Evolutionary conservation across 148 eudicot genomes (phyloP).

Genomic region (Vaccinium vitisidaea): DNA sequence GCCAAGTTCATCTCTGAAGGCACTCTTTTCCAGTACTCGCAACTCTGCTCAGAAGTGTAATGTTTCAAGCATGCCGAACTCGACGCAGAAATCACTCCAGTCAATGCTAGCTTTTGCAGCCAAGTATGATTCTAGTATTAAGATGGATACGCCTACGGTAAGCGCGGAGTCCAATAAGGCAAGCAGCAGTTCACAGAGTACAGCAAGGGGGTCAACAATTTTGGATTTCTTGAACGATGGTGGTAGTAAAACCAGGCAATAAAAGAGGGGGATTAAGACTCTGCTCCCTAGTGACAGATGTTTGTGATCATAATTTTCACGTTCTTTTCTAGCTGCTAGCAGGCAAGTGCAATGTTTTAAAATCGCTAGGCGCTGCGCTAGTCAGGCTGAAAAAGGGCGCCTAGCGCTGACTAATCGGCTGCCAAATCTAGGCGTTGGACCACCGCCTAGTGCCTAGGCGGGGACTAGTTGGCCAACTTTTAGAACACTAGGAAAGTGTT

Average conservation of each 20-base stretch:
- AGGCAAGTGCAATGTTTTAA: neutral
- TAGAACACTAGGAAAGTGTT: neutral
- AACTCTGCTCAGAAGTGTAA: constrained; percentile 24
- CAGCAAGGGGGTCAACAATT: constrained; percentile 26
- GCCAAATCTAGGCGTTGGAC: no score
- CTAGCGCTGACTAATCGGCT: no score
- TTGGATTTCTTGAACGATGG: constrained; percentile 29
- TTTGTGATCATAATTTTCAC: neutral
- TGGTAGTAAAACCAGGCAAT: constrained; percentile 12
- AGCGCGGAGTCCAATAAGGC: constrained; percentile 8
- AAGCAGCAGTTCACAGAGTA: constrained; percentile 20
- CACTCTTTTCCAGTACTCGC: constrained; percentile 18
- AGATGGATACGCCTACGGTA: constrained; percentile 25
- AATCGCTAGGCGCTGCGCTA: no score
- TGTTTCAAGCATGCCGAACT: constrained; percentile 28
- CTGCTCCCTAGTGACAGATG: neutral
- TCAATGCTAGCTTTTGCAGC: constrained; percentile 73
- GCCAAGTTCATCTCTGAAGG: constrained; percentile 25
- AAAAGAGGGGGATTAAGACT: neutral
- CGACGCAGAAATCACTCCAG: constrained; percentile 52
- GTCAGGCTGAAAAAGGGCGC: no score
- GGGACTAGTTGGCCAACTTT: no score
- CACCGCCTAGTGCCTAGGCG: no score
- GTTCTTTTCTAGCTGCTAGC: neutral
- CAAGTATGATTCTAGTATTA: constrained; percentile 45